These are phyloP conservation scores for Candida oleophila DNA, from an alignment of 805 yeast species.

Conservation along the genomic window DNA sequence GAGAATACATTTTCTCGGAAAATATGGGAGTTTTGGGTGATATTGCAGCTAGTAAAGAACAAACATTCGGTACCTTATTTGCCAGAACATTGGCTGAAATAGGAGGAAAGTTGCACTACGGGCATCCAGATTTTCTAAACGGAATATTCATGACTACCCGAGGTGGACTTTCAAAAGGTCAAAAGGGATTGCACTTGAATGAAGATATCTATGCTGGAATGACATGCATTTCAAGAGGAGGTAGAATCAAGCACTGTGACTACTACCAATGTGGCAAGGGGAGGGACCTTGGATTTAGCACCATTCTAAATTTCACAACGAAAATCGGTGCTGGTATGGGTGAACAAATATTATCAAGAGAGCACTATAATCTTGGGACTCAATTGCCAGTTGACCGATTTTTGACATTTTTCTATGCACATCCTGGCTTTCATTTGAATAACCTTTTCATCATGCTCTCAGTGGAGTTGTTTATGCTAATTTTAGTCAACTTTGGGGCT, in stretches of 20 bases:
- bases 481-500: constrained; percentile 77
- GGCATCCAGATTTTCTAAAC: constrained; percentile 94
- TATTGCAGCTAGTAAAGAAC: constrained; percentile 96
- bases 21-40: constrained; percentile 91
- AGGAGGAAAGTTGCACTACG: constrained; percentile 93
- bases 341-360: constrained; percentile 89
- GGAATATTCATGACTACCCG: constrained; percentile 90
- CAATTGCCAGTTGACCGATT: constrained; percentile 86
- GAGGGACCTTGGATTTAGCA: constrained; percentile 89
- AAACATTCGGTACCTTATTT: constrained; percentile 93
- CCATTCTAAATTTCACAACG: constrained; percentile 89
- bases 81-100: constrained; percentile 91
- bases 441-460: constrained; percentile 85
- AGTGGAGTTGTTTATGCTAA: constrained; percentile 81
- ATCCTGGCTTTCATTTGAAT: constrained; percentile 93
- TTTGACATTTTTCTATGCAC: constrained; percentile 92
- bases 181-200: constrained; percentile 86
- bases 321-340: constrained; percentile 99
- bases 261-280: constrained; percentile 97
- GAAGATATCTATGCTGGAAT: constrained; percentile 97
- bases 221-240: constrained; percentile 86
- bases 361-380: constrained; percentile 87
- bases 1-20: constrained; percentile 93
- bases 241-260: constrained; percentile 92
- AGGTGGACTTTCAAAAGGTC: constrained; percentile 95